Conservation (phyloP, 257 asterid genomes). For the Nicotiana sylvestris region DNA sequence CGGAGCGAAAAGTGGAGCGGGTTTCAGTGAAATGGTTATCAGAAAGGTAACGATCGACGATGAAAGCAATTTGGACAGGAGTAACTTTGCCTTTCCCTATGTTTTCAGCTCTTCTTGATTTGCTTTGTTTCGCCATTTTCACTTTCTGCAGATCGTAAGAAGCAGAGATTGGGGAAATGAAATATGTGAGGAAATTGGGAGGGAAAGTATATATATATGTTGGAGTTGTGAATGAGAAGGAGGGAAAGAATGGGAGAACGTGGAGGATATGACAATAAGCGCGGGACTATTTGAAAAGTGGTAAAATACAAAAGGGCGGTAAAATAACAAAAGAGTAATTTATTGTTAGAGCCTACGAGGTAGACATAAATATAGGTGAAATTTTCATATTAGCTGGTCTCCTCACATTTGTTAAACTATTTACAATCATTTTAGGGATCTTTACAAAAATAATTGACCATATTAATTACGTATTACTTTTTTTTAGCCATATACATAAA, state of each 20-base stretch:
- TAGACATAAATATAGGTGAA: no score
- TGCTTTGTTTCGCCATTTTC: constrained; percentile 53
- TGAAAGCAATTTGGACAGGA: constrained; percentile 80
- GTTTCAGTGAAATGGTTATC: constrained; percentile 52
- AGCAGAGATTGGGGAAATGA: not conserved
- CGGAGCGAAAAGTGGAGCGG: constrained; percentile 67
- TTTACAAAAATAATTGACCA: no score
- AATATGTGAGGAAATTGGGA: not conserved
- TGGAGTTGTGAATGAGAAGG: not conserved
- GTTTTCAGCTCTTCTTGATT: constrained; percentile 35
- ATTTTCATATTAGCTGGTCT: no score
- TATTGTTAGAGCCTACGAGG: not conserved
- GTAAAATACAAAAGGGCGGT: not conserved
- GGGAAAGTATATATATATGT: not conserved
- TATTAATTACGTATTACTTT: no score
- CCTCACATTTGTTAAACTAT: no score
- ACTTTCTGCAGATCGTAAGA: not conserved
- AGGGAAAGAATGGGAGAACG: not conserved
- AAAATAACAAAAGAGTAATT: not conserved
- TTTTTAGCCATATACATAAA: no score
- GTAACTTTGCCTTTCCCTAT: constrained; percentile 81
- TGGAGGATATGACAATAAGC: not conserved
- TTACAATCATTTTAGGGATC: no score
- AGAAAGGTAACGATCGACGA: constrained; percentile 81
- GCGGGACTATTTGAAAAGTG: constrained; percentile 4